A percentile compares a stretch with the other conserved stretches of the same genome.
Conservation (phyloP, 192 early-diverging fungal species). For the Chytriomyces hyalinus region DNA sequence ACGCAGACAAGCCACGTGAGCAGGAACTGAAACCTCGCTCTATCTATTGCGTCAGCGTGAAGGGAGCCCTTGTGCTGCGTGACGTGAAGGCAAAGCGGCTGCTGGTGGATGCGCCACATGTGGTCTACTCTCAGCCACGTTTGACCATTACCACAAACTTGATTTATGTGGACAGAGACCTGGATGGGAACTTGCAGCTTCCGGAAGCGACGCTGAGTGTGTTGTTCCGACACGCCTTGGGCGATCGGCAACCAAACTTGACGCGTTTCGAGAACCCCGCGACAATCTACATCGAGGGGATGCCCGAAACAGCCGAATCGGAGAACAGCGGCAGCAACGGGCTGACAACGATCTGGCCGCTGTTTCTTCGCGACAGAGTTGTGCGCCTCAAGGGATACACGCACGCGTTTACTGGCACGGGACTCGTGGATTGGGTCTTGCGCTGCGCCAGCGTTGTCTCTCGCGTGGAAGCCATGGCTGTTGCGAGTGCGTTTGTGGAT, state of each 20-base stretch:
- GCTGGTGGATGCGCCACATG: constrained; percentile 1
- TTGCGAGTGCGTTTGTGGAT: constrained; percentile 37
- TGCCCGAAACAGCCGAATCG: constrained; percentile 5
- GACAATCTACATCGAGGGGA: constrained; percentile 14
- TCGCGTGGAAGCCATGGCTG: constrained; percentile 30
- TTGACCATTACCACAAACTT: constrained; percentile 11
- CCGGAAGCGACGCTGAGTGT: neutral
- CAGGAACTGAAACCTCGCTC: constrained; percentile 4
- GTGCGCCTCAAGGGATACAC: constrained; percentile 38
- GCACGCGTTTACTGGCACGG: constrained; percentile 42
- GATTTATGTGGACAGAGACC: constrained; percentile 33
- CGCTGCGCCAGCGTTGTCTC: constrained; percentile 30
- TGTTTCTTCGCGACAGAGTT: constrained; percentile 37
- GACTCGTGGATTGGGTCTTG: constrained; percentile 43
- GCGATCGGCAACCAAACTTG: constrained; percentile 13
- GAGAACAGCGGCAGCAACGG: neutral
- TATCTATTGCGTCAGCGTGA: constrained; percentile 24
- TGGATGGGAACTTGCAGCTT: constrained; percentile 13
- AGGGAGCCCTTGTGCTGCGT: constrained; percentile 30
- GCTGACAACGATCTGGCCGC: constrained; percentile 11
- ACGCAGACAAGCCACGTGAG: constrained; percentile 26
- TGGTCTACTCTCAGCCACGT: neutral
- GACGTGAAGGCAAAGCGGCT: constrained; percentile 29
- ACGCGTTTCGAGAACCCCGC: constrained; percentile 18
- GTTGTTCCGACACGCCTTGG: constrained; percentile 8